Base-by-base conservation (phyloP, 768 basidiomycete species). In the Agaricus blazei region DNA sequence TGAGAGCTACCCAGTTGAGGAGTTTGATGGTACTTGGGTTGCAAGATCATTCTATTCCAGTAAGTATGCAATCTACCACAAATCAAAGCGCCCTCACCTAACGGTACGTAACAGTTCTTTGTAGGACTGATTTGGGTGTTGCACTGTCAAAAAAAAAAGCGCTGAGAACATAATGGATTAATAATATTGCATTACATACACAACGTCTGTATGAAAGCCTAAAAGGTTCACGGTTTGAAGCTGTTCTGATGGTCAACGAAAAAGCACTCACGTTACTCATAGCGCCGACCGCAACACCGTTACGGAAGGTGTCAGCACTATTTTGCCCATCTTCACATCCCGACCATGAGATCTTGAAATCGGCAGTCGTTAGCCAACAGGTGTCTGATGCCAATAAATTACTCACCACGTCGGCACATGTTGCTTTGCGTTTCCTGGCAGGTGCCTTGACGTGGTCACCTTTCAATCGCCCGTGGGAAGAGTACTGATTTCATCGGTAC, bases 1-100 rank as follows among this genome's bases (percentile, higher is more conserved):
- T 90, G 87, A 7, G 88, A 87, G 58, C 84, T 87, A 6, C 85
- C 85, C 11, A 90, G 64, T 65, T 89, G 88, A 3, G 86, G 84
- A 58, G 79, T 85, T 75, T 90, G 87, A 60, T 77, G 80, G 64
- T 78, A 90, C 56, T 79, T 72, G 23, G 80, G 78, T 48, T 76
- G 70, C 26, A 89, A 65, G 56, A 88, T 81, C 23, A 69, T 67
- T 41, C 84, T 85, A 56, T 49, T 38, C 11, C 19, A 49, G 19
- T 9, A 57, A 12, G 7, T 29, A 7, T 26, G n/a, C 29, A 46
- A 38, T 54, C 24, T 12, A 26, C 9, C 23, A 29, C 38, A 12
- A 9, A 23, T 14, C 31, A 34, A 7, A 36, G 29, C 3, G 3
- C 8, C 36, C 71, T 50, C 50, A 83, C 80, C 87, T 78, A 36